Conservation (phyloP, 2,329 filamentous ascomycete genomes). For the Fusarium sublunatum region DNA sequence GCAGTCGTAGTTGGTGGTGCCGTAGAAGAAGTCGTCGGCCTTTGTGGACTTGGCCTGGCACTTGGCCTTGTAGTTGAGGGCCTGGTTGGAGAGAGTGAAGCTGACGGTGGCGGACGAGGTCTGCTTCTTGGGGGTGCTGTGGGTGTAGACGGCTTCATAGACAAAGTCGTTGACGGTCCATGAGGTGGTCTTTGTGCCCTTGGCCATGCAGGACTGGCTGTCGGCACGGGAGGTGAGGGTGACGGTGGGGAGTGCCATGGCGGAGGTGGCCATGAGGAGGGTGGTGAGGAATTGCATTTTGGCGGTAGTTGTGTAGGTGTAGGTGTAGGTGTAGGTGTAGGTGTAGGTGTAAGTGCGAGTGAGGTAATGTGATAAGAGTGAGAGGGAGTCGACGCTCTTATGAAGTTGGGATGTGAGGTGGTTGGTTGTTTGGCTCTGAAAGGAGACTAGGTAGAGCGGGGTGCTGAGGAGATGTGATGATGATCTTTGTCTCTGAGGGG, state of each 20-base stretch:
- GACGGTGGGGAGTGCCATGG: slow-evolving; percentile 43
- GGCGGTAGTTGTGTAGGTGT: slow-evolving; percentile 9
- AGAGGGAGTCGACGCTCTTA: slow-evolving; percentile 3
- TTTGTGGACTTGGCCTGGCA: slow-evolving; percentile 57
- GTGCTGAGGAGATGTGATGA: slow-evolving; percentile 15
- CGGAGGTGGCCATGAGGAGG: slow-evolving; percentile 46
- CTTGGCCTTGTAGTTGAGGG: slow-evolving; percentile 51
- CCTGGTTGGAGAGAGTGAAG: slow-evolving; percentile 63
- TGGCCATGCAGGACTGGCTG: slow-evolving; percentile 40
- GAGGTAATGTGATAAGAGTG: background rate
- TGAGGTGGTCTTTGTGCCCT: slow-evolving; percentile 35
- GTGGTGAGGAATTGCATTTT: slow-evolving; percentile 45
- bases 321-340: background rate
- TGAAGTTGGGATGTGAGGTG: slow-evolving; percentile 11
- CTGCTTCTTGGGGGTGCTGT: slow-evolving; percentile 62
- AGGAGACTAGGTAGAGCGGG: slow-evolving; percentile 14
- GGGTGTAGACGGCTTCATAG: slow-evolving; percentile 60
- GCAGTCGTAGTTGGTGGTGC: slow-evolving; percentile 59
- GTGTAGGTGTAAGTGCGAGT: background rate
- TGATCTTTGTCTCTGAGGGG: slow-evolving; percentile 33
- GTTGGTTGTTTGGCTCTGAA: slow-evolving; percentile 23
- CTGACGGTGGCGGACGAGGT: slow-evolving; percentile 58
- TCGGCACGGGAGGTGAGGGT: slow-evolving; percentile 23
- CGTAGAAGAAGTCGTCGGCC: slow-evolving; percentile 62
- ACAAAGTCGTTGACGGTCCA: slow-evolving; percentile 60